These are phyloP conservation scores for Diaporthe ampelina DNA, from an alignment of 2,329 filamentous ascomycete genomes.

Conservation along the genomic window DNA sequence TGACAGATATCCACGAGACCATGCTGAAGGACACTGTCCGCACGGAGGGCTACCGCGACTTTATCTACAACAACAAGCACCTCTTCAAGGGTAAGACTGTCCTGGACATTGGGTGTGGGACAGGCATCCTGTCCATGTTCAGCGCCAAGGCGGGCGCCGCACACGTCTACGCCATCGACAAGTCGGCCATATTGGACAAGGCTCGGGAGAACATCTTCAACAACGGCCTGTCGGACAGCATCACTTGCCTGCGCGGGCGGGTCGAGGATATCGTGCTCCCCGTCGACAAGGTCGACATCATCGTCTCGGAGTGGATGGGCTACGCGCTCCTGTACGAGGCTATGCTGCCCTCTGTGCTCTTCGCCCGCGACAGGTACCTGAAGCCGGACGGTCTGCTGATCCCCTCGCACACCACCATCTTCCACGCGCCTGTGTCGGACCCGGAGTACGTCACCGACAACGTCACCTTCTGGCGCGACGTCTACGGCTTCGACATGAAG, in stretches of 20 bases:
- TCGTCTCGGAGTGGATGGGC: slow-evolving; percentile 98
- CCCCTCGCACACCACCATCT: slow-evolving; percentile 86
- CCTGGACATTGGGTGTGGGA: slow-evolving; percentile 90
- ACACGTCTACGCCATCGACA: slow-evolving; percentile 91
- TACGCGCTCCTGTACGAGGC: slow-evolving; percentile 94
- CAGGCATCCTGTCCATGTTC: slow-evolving; percentile 93
- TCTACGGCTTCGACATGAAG: slow-evolving; percentile 96
- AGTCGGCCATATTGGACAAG: slow-evolving; percentile 89
- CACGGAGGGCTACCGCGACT: slow-evolving; percentile 93
- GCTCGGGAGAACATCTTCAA: slow-evolving; percentile 87
- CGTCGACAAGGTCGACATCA: slow-evolving; percentile 88
- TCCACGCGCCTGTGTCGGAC: slow-evolving; percentile 85
- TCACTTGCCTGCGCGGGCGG: slow-evolving; percentile 86
- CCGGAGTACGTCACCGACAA: slow-evolving; percentile 82
- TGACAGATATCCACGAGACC: slow-evolving; percentile 88
- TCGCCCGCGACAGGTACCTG: slow-evolving; percentile 88
- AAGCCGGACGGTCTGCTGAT: slow-evolving; percentile 85
- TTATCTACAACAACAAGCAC: slow-evolving; percentile 92
- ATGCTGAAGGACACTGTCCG: slow-evolving; percentile 94
- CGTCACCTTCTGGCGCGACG: slow-evolving; percentile 88
- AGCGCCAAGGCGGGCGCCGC: slow-evolving; percentile 90
- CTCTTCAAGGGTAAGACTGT: slow-evolving; percentile 92
- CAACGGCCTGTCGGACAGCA: slow-evolving; percentile 80
- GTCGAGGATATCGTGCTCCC: slow-evolving; percentile 89
- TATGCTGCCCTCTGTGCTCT: slow-evolving; percentile 94